These are phyloP conservation scores for Trichoderma oligosporum DNA, from an alignment of 2,329 filamentous ascomycete species.

Conservation along the genomic window DNA sequence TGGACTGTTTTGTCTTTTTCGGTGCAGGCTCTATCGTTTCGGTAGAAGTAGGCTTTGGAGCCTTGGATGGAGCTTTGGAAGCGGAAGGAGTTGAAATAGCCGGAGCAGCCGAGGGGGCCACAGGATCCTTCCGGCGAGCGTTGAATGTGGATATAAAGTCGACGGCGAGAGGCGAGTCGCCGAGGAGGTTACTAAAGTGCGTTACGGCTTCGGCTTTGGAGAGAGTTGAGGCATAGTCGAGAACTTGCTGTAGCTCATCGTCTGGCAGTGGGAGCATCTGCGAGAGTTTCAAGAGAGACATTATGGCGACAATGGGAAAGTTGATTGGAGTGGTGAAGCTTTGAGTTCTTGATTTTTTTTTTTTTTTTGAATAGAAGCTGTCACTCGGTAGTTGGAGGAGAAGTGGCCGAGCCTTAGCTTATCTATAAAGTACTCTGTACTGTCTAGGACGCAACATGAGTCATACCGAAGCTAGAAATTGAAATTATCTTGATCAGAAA, in stretches of 20 bases:
- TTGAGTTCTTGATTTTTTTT: no score
- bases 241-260: conserved; percentile 75
- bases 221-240: conserved; percentile 75
- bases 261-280: conserved; percentile 81
- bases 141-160: conserved; percentile 84
- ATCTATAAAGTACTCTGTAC: not conserved
- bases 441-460: conserved; percentile 9
- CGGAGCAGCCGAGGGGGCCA: conserved; percentile 27
- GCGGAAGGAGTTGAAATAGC: conserved; percentile 13
- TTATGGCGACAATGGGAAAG: conserved; percentile 26
- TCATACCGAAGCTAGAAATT: conserved; percentile 14
- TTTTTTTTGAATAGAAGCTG: no score
- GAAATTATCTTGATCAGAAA: no score
- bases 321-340: not conserved
- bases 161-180: conserved; percentile 72
- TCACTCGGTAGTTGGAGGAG: not conserved
- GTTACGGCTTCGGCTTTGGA: conserved; percentile 74
- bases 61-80: not conserved
- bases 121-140: conserved; percentile 51
- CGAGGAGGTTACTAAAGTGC: conserved; percentile 83
- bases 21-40: conserved; percentile 43
- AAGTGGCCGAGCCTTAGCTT: not conserved
- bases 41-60: conserved; percentile 26
- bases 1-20: conserved; percentile 44
- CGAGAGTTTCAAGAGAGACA: conserved; percentile 66